Conservation (phyloP, 208 protist genomes). For the Crithidia brevicula region DNA sequence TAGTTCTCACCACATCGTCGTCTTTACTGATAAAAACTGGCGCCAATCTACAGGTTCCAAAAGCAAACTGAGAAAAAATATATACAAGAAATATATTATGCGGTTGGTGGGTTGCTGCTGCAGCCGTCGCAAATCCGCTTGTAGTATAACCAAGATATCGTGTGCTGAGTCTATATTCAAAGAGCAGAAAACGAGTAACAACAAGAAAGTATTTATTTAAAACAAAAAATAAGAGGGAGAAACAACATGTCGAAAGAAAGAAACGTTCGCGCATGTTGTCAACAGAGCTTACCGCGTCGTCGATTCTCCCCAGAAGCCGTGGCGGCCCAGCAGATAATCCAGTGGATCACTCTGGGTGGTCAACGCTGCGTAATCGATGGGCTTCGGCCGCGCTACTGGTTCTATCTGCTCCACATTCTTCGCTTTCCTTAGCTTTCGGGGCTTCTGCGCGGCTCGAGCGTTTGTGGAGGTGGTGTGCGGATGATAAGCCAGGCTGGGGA, state of each 20-base stretch:
- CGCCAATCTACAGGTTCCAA: no score
- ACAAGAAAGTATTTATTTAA: no score
- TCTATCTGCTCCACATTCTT: not conserved
- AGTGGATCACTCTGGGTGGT: slow-evolving; percentile 21
- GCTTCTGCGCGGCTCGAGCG: not conserved
- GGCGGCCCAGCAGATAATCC: slow-evolving; percentile 30
- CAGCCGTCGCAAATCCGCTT: no score
- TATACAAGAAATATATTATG: no score
- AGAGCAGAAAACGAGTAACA: no score
- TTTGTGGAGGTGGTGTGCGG: not conserved
- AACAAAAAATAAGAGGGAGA: slow-evolving; percentile 7
- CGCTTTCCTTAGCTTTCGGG: not conserved
- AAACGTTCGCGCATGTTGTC: not conserved
- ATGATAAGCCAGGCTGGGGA: not conserved
- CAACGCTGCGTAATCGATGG: slow-evolving; percentile 15
- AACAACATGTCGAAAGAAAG: not conserved
- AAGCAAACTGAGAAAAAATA: no score
- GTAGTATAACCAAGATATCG: no score
- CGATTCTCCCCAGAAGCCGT: slow-evolving; percentile 47
- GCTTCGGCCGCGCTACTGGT: not conserved
- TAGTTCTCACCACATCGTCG: not conserved
- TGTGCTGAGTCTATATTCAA: no score
- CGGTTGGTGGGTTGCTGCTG: no score
- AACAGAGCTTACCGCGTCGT: slow-evolving; percentile 10
- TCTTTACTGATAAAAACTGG: no score